A percentile compares a stretch with the other conserved stretches of the same genome.
phyloP scores from a whole-genome alignment of 768 basidiomycete species.

The Suillus variegatus region DNA sequence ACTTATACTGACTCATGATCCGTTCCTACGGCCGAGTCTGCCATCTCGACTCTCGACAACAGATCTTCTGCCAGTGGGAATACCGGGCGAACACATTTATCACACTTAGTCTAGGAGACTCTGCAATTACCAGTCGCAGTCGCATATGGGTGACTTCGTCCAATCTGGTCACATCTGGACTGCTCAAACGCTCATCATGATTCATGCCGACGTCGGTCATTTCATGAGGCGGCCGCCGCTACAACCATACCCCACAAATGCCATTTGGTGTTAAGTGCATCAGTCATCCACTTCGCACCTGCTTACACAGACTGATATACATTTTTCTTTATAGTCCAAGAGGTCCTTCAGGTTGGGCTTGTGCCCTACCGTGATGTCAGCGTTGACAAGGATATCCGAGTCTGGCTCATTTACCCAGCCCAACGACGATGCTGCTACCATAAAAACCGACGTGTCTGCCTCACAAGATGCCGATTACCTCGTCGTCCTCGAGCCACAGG shows the following conservation, averaged over 20 bases:
- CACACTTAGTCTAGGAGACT: neutral
- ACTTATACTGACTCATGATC: no score
- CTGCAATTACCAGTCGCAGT: neutral
- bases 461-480: slow-evolving; percentile 15
- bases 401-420: slow-evolving; percentile 11
- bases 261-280: neutral
- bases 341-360: neutral
- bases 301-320: neutral
- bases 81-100: neutral
- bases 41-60: neutral
- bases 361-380: neutral
- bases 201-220: neutral
- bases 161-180: no score
- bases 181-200: neutral
- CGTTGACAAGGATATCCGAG: slow-evolving; percentile 8
- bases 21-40: neutral
- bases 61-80: neutral
- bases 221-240: neutral
- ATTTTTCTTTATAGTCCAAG: neutral
- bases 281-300: neutral
- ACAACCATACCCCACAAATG: neutral
- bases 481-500: slow-evolving; percentile 41
- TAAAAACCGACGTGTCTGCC: slow-evolving; percentile 7
- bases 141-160: neutral
- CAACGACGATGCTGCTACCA: slow-evolving; percentile 14